Percentiles rank a stretch among this genome's conserved stretches.
phyloP scores from a whole-genome alignment of 2,329 filamentous ascomycete genomes.

The Hypoxylon sp. region DNA sequence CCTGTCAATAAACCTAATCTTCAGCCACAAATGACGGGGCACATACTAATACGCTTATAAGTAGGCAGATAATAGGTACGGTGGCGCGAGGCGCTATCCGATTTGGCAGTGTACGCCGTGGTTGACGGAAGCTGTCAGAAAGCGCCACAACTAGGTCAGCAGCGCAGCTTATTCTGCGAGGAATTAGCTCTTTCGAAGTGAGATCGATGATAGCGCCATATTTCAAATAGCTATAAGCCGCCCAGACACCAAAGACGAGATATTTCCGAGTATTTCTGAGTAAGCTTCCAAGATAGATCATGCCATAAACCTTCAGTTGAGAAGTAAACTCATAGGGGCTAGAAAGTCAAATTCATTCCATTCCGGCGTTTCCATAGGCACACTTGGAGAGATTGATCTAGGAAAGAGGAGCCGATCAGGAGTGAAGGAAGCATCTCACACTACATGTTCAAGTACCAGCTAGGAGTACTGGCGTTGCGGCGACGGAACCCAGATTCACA shows the following conservation, averaged over 20 bases:
- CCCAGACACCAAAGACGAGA: background rate
- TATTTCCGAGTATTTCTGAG: background rate
- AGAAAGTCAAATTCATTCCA: conserved; percentile 1
- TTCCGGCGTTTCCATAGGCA: background rate
- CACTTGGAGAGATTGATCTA: background rate
- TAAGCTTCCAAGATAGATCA: background rate
- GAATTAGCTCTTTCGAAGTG: conserved; percentile 4
- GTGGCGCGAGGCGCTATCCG: conserved; percentile 21
- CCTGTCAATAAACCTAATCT: background rate
- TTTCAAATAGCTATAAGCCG: background rate
- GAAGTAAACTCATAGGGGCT: background rate
- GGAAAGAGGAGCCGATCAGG: background rate
- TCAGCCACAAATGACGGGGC: conserved; percentile 1
- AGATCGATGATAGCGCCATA: conserved; percentile 3
- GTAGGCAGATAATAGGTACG: conserved; percentile 1
- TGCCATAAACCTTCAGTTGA: background rate
- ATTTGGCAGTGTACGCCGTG: conserved; percentile 17
- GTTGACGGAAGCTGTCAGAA: conserved; percentile 1
- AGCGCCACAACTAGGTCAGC: conserved; percentile 8
- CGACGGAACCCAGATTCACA: background rate
- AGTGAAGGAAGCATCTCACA: conserved; percentile 2
- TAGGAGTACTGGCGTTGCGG: conserved; percentile 5
- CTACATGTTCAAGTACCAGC: background rate
- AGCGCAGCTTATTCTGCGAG: conserved; percentile 5
- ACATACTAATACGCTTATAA: conserved; percentile 3